These are phyloP conservation scores for Magnolia sinica DNA, from an alignment of 164 flowering plant species.

Conservation along the genomic window DNA sequence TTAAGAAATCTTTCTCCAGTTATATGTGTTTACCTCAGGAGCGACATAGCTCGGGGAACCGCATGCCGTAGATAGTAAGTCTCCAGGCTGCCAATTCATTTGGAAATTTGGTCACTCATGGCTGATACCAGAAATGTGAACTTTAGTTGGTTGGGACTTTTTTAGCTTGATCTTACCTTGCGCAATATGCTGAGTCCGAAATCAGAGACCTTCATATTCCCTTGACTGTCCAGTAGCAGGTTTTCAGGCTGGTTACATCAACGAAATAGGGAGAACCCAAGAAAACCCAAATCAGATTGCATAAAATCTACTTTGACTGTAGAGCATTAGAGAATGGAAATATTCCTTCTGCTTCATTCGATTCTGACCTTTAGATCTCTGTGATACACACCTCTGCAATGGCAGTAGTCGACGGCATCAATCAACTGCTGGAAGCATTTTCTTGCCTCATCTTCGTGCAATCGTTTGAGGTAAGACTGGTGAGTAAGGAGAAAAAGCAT, in stretches of 20 bases:
- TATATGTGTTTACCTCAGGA: conserved; percentile 49
- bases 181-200: conserved; percentile 72
- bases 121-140: background rate
- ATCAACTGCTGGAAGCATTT: conserved; percentile 81
- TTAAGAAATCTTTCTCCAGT: no score
- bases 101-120: background rate
- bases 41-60: conserved; percentile 85
- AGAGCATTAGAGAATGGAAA: background rate
- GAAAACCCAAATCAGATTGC: conserved; percentile 7
- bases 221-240: conserved; percentile 66
- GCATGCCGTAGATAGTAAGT: conserved; percentile 55
- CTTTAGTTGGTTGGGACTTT: background rate
- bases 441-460: conserved; percentile 67
- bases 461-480: conserved; percentile 45
- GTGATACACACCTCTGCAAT: conserved; percentile 78
- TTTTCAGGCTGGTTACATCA: conserved; percentile 64
- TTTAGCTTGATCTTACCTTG: conserved; percentile 33
- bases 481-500: background rate
- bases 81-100: conserved; percentile 45
- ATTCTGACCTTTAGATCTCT: conserved; percentile 76
- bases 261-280: background rate
- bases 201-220: conserved; percentile 75
- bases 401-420: conserved; percentile 84
- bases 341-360: background rate
- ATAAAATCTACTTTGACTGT: background rate